Percentiles rank a stretch among this genome's conserved stretches.
phyloP scores from a whole-genome alignment of 2,329 filamentous ascomycete species.

The Teratosphaeria viscida region DNA sequence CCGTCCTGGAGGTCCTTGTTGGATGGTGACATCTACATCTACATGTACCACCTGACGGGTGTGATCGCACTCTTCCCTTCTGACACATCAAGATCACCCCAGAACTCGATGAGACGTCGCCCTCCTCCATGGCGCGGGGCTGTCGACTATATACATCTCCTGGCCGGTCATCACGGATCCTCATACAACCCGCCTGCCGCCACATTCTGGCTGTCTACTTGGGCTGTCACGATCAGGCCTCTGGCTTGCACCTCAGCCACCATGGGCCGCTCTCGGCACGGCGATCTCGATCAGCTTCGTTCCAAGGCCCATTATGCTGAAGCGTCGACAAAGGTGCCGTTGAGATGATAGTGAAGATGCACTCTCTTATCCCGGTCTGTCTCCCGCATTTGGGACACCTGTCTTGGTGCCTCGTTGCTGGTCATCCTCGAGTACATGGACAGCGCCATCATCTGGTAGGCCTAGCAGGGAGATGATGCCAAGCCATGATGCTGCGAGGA shows the following conservation, averaged over 20 bases:
- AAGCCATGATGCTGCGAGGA: conserved; percentile 12
- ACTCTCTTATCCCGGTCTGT: not conserved
- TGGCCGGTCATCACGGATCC: conserved; percentile 15
- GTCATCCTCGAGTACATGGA: conserved; percentile 6
- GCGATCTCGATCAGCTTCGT: conserved; percentile 19
- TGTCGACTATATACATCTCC: conserved; percentile 16
- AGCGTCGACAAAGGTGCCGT: conserved; percentile 22
- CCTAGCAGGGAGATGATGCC: conserved; percentile 21
- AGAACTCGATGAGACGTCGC: conserved; percentile 12
- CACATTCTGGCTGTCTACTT: conserved; percentile 19
- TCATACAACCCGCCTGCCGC: conserved; percentile 18
- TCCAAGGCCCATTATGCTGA: conserved; percentile 19
- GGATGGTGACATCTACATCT: too few relatives aligned
- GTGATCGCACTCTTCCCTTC: not conserved
- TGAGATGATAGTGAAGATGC: conserved; percentile 16
- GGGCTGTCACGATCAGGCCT: conserved; percentile 9
- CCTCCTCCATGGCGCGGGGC: conserved; percentile 5
- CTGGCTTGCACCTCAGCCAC: not conserved
- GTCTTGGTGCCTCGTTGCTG: not conserved
- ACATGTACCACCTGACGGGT: too few relatives aligned
- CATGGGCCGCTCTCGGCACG: conserved; percentile 8
- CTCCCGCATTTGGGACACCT: not conserved
- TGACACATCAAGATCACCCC: not conserved
- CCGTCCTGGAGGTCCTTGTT: too few relatives aligned
- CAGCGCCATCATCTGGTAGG: conserved; percentile 6